Base-by-base conservation (phyloP, 1,284 basidiomycete genomes). In the Mrakiaceae sp. region DNA sequence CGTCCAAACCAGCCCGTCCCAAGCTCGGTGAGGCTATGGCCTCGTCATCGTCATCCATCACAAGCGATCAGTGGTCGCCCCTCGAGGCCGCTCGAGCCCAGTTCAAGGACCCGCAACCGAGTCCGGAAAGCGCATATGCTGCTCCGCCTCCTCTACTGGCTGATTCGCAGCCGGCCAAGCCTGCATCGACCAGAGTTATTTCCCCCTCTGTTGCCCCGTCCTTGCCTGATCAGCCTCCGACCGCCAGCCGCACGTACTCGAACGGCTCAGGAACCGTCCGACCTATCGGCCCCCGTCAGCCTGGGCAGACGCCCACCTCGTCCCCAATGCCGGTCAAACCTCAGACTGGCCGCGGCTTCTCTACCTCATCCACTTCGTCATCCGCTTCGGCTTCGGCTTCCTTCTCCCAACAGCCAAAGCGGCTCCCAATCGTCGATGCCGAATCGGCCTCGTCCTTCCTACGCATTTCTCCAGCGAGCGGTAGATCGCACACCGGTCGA, bases 1-100 rank as follows among this genome's bases (percentile, higher is more conserved):
- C 64, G 40, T 46, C 59, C 39, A 65, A 65, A 60, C 59, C 64
- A 39, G 42, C 46, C 3, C 11, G 40, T n/a, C 52, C 44, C 51
- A 54, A 59, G 14, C 52, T 47, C 8, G 10, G 14, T 11, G 40
- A 43, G 6, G n/a, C 43, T 14, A 39, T 27, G 42, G 27, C 57
- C 12, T 7, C 51, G 51, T 48, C 61, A 8, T 58, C 60, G 9
- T 59, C 64, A 16, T 66, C 64, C 14, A 66, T 66, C 54, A 39
- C 63, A 27, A 60, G 52, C 57, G 62, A 66, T n/a, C 44, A 63
- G 44, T 66, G 65, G 65, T 63, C 61, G 12, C 65, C 65, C 11
- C 39, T 66, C 16, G 65, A 66, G 49, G 55, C 62, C 4, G 65
- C 62, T 12, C 57, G 58, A 10, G 57, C 44, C 6, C 58, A 59